Base-by-base conservation (phyloP, 83 land plant species). In the Larix sibirica region DNA sequence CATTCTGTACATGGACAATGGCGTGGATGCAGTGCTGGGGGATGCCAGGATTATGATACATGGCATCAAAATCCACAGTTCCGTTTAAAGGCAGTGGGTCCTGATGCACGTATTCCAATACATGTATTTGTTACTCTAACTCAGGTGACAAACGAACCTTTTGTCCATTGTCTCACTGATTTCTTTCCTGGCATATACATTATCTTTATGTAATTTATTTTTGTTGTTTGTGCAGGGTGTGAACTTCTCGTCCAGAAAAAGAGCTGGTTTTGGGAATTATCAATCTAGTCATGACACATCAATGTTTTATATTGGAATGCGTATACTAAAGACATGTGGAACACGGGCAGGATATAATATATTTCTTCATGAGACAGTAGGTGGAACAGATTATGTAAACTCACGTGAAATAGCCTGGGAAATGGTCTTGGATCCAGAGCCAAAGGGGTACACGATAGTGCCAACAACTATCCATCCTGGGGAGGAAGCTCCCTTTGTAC, bases 41-140 rank as follows among this genome's bases (percentile, higher is more conserved):
- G 99, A 28, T 98, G 99, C 83, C 99, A 98, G 79, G 99, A 95
- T 68, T 96, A 92, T 86, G 89, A 89, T 28, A 85, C 94, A 21
- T 98, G 99, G 99, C 94, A 98, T 85, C 95, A 90, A 69, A 98
- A 98, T 90, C 99, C 99, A 63, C 99, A 98, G 80, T 98, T 93
- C 74, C 89, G 96, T 60, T 84, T 98, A 74, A 88, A 91, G 81
- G 99, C 96, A 47, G 90, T 91, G 54, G 99, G 99, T 8, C 81
- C 91, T 23, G 99, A 98, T 88, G 96, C 99, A 33, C 92, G 96
- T 21, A 54, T 79, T 79, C 98, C 99, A 4, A 91, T 96, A 54
- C 99, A 98, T 86, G 99, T 98, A 3, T 98, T 98, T 83, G 93
- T 98, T 21, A 98, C 99, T 38, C 89, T 98, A 60, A 98, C 99